These are phyloP conservation scores for Amauroascus niger DNA, from an alignment of 2,329 filamentous ascomycete species.

Conservation along the genomic window DNA sequence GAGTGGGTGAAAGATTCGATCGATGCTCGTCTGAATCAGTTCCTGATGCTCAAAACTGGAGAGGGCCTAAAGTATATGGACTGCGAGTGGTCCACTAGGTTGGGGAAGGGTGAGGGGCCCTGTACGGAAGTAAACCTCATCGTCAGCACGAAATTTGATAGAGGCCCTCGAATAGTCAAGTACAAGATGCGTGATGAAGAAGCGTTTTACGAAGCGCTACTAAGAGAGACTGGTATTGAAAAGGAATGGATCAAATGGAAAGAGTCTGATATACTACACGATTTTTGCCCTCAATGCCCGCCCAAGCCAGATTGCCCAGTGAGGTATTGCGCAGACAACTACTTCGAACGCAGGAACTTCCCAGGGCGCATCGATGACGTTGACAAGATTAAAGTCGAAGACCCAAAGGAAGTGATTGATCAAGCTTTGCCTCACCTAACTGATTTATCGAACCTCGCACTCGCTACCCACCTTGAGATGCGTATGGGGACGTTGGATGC, in stretches of 20 bases:
- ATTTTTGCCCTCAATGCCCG: background rate
- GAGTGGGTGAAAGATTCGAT: slow-evolving; percentile 7
- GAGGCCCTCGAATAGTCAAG: background rate
- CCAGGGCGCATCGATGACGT: background rate
- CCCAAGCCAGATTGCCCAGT: too few relatives aligned
- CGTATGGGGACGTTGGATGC: background rate
- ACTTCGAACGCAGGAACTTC: background rate
- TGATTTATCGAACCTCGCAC: background rate
- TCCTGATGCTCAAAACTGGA: background rate
- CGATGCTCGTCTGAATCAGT: background rate
- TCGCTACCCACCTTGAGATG: background rate
- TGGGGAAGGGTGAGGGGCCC: background rate
- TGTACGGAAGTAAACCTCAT: background rate
- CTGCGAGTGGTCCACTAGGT: background rate
- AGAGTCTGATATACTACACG: background rate
- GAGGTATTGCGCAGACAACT: background rate
- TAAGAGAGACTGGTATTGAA: background rate
- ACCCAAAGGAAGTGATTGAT: slow-evolving; percentile 1
- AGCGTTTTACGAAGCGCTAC: background rate
- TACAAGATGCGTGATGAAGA: slow-evolving; percentile 4
- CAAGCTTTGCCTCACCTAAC: background rate
- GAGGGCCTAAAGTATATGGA: slow-evolving; percentile 8
- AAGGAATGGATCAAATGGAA: slow-evolving; percentile 5
- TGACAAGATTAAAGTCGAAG: background rate
- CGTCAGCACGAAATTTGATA: background rate